A percentile compares a stretch with the other conserved stretches of the same genome.
These are phyloP conservation scores for Pseudisothecium myosuroides DNA, from an alignment of 225 moss, liverwort and hornwort genomes.

Conservation along the genomic window DNA sequence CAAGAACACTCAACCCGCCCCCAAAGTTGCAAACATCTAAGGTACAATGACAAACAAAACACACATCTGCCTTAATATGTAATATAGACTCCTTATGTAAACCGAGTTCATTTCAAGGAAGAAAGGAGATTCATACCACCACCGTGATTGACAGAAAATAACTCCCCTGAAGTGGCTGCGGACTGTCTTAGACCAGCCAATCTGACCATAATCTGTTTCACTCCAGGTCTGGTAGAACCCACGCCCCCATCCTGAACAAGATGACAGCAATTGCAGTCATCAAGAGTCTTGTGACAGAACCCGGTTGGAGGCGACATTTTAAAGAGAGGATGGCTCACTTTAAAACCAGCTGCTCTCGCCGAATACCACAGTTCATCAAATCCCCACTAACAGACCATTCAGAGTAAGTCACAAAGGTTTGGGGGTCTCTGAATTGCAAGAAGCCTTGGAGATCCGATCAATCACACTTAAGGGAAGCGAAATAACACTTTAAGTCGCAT, in stretches of 20 bases:
- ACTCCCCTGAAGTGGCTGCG: not conserved
- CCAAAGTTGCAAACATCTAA: not conserved
- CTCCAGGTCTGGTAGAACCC: not conserved
- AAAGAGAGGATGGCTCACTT: not conserved
- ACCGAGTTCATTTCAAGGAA: not conserved
- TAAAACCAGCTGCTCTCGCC: not conserved
- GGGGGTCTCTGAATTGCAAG: not conserved
- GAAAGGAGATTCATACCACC: conserved; percentile 14
- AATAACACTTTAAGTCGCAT: not conserved
- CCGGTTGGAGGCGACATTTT: not conserved
- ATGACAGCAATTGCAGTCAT: not conserved
- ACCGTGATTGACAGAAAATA: not conserved
- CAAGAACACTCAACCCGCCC: not conserved
- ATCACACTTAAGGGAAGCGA: not conserved
- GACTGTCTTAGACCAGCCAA: not conserved
- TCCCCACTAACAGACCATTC: not conserved
- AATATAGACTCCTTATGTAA: not conserved
- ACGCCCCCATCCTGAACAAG: conserved; percentile 6
- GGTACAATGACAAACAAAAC: not conserved
- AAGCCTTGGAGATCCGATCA: not conserved
- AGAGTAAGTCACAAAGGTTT: not conserved
- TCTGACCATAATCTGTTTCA: conserved; percentile 26
- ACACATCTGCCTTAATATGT: no score
- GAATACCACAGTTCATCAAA: not conserved
- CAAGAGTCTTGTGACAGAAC: not conserved